Percentiles rank a stretch among this genome's conserved stretches.
These are phyloP conservation scores for Pseudogymnoascus sp. DNA, from an alignment of 2,329 filamentous ascomycete species.

Conservation along the genomic window DNA sequence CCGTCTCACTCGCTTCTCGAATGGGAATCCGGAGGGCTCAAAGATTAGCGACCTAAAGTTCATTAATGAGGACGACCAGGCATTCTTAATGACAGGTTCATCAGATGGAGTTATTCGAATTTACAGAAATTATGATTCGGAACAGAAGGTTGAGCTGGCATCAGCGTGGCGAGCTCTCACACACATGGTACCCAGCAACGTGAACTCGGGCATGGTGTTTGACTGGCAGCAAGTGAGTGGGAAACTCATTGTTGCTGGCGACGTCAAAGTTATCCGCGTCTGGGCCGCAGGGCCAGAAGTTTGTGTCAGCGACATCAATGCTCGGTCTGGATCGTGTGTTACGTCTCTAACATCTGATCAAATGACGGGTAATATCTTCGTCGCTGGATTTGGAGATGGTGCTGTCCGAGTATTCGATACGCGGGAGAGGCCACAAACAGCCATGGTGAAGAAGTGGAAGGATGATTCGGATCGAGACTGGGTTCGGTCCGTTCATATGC, in stretches of 20 bases:
- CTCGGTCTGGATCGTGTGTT: conserved; percentile 88
- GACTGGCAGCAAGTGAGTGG: conserved; percentile 99
- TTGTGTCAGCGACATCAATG: conserved; percentile 88
- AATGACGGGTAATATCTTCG: conserved; percentile 93
- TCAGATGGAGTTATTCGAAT: conserved; percentile 92
- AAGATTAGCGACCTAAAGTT: conserved; percentile 93
- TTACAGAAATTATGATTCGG: conserved; percentile 83
- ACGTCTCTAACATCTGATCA: conserved; percentile 95
- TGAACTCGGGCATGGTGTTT: conserved; percentile 92
- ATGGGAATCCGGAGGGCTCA: conserved; percentile 85
- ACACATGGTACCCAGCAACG: conserved; percentile 87
- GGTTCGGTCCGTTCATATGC: conserved; percentile 95
- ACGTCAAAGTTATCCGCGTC: conserved; percentile 89
- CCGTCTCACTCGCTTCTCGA: conserved; percentile 78
- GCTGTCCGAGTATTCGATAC: conserved; percentile 92
- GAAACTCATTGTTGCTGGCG: conserved; percentile 87
- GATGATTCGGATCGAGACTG: conserved; percentile 79
- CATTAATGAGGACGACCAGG: conserved; percentile 97
- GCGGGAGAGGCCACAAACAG: conserved; percentile 71
- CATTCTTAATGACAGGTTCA: conserved; percentile 87
- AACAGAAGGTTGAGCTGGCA: conserved; percentile 71
- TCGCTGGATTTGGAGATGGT: conserved; percentile 93
- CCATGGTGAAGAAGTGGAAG: conserved; percentile 96
- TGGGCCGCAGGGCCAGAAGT: conserved; percentile 95
- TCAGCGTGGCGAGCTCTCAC: conserved; percentile 88